Evolutionary conservation across 1,284 basidiomycete genomes (phyloP), one percentile per base, ranked within the genome.

Genomic region (Dichomitus squalens): DNA sequence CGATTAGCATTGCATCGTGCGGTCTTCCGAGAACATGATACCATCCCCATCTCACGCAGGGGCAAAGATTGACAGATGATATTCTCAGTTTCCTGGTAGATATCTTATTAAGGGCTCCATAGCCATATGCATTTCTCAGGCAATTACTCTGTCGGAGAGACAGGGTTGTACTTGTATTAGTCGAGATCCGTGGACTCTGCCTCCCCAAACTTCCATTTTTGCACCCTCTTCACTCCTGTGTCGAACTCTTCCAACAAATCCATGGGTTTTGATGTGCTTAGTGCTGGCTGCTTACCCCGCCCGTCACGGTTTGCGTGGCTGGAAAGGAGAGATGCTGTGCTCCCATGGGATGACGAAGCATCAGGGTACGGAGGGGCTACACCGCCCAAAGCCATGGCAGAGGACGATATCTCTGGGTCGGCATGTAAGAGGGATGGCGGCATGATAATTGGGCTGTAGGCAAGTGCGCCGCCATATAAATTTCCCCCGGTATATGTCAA

Each of bases 221-320:
- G 57, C 23, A 69, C 47, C 34, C 49, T 59, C 52, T 56, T 21
- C 11, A 70, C 56, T 4, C 68, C 64, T 23, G 48, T 18, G 41
- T 70, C 66, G 47, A 53, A 70, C 36, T 67, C 60, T 2, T 52
- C 54, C 11, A 69, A 49, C 16, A 64, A 50, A 35, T 61, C 55
- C 36, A 46, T 47, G 9, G 21, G 31, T 12, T 23, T 34, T 31
- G 31, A n/a, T 7, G 34, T 14, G 6, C 40, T 9, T 23, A 25
- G 12, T 12, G 23, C 29, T 9, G 25, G 12, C 21, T 39, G 16
- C 38, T 40, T 36, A 7, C 29, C 33, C 38, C 11, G 18, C 31
- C 29, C 36, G 49, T 18, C 23, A 16, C 48, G 48, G 23, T n/a
- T 29, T 20, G 31, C 29, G 31, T 49, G 48, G 3, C 33, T 20